These are phyloP conservation scores for Brassica carinata DNA, from an alignment of 345 rosid species.

Conservation along the genomic window DNA sequence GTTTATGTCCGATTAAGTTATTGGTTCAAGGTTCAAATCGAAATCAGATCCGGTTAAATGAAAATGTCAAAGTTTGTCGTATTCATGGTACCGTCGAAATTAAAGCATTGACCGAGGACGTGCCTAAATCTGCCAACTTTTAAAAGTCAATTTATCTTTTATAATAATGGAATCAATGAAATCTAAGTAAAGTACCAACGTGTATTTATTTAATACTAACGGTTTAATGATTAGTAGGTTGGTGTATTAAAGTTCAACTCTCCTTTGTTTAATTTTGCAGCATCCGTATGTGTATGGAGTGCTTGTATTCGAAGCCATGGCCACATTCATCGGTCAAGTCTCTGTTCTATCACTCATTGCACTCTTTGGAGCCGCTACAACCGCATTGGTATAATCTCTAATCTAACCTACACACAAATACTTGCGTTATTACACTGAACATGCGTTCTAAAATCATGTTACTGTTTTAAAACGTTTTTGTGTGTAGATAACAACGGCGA, in stretches of 20 bases:
- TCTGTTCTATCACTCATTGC: conserved; percentile 94
- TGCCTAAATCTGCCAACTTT: conserved; percentile 41
- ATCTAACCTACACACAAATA: no score
- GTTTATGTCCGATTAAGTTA: neutral
- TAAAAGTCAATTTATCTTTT: neutral
- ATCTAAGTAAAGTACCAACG: conserved; percentile 26
- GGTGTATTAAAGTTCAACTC: neutral
- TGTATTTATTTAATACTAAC: conserved; percentile 6
- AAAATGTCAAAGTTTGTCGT: conserved; percentile 19
- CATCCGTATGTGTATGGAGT: conserved; percentile 94
- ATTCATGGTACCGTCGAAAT: conserved; percentile 5
- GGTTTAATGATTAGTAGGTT: conserved; percentile 10
- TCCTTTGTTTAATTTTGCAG: conserved; percentile 48
- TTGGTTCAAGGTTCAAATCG: conserved; percentile 1
- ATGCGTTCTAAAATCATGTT: neutral
- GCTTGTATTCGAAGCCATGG: conserved; percentile 90
- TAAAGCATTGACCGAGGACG: conserved; percentile 35
- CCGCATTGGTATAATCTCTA: conserved; percentile 72
- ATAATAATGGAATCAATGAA: conserved; percentile 3
- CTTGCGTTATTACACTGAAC: neutral
- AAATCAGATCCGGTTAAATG: neutral
- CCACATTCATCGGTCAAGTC: conserved; percentile 91
- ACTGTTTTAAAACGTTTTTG: neutral
- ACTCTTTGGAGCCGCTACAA: conserved; percentile 92
- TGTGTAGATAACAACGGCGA: conserved; percentile 45